Conservation (phyloP, 768 basidiomycete species). For the Auricularia cornea region DNA sequence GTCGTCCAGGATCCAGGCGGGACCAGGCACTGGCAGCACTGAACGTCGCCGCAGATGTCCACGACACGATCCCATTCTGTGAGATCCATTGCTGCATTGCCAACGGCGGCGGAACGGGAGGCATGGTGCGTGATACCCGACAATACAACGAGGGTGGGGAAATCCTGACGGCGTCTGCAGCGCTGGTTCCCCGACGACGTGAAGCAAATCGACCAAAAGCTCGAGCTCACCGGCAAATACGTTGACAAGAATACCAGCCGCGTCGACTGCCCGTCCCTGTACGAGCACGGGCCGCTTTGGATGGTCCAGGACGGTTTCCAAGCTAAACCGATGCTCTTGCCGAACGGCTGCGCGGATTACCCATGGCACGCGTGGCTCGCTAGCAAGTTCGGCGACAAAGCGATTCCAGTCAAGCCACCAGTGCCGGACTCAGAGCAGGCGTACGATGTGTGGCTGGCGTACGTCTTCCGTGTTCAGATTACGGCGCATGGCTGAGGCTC, state of each 20-base stretch:
- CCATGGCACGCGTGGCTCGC: constrained; percentile 18
- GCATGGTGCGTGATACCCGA: neutral
- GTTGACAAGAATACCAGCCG: constrained; percentile 10
- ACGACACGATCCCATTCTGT: constrained; percentile 14
- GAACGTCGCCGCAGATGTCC: constrained; percentile 2
- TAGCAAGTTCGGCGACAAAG: constrained; percentile 7
- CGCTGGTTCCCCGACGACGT: constrained; percentile 4
- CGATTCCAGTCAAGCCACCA: constrained; percentile 3
- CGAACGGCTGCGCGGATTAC: constrained; percentile 16
- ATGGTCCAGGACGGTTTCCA: constrained; percentile 4
- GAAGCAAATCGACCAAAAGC: neutral
- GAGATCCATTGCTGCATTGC: constrained; percentile 16
- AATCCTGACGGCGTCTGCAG: neutral
- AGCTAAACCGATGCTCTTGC: constrained; percentile 10
- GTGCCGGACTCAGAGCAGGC: constrained; percentile 6
- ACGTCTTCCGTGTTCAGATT: constrained; percentile 2
- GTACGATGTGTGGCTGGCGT: constrained; percentile 14
- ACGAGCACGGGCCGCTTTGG: constrained; percentile 19
- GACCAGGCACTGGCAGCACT: too few relatives aligned
- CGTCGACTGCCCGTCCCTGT: constrained; percentile 11
- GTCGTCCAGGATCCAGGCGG: too few relatives aligned
- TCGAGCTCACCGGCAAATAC: constrained; percentile 6
- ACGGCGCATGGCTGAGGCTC: neutral
- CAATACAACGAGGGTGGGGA: neutral
- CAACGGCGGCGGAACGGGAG: constrained; percentile 11